Evolutionary conservation across 495 filamentous ascomycete species (phyloP), one percentile per base, ranked within the genome.

Genomic region (Viridothelium virens): DNA sequence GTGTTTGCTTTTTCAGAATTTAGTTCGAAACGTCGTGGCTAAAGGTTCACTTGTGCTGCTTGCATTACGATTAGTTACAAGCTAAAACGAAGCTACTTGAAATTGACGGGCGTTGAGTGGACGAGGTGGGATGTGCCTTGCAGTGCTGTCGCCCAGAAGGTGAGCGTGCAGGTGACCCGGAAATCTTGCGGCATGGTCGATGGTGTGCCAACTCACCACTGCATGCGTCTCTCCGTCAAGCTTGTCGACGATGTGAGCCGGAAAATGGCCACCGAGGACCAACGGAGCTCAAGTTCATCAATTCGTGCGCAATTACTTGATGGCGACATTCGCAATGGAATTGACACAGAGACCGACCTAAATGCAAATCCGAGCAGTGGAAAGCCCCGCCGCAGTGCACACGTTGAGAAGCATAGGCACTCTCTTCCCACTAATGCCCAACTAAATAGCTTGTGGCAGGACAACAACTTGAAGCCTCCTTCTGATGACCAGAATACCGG

Each of bases 191-290:
- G 31, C 53, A 59, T 59, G 53, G 53, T 59, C 53, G 53, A 59
- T 34, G 48, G 53, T 59, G 18, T 59, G 53, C 53, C 53, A 59
- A 59, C 53, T 59, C 53, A 59, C 53, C 53, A 7, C 53, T 59
- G 53, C 53, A 59, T 59, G 53, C 18, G 53, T 59, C 53, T 59
- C 53, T 33, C 18, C 53, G 31, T 10, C 53, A 36, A 59, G 53
- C 53, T 31, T 59, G 53, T 59, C 53, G 36, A 59, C 31, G 53
- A 59, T 59, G 53, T 31, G 53, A 59, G 31, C 5, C 18, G 25
- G 53, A 33, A 14, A 33, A 59, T 59, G 53, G 53, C 53, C 53
- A 59, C n/a, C 53, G 18, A 11, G 14, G 31, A 59, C 53, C 53
- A 36, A 9, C 53, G 53, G 7, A 33, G 53, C 53, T 59, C 53